Base-by-base conservation (phyloP, 257 asterid genomes). In the Solanum piurae region DNA sequence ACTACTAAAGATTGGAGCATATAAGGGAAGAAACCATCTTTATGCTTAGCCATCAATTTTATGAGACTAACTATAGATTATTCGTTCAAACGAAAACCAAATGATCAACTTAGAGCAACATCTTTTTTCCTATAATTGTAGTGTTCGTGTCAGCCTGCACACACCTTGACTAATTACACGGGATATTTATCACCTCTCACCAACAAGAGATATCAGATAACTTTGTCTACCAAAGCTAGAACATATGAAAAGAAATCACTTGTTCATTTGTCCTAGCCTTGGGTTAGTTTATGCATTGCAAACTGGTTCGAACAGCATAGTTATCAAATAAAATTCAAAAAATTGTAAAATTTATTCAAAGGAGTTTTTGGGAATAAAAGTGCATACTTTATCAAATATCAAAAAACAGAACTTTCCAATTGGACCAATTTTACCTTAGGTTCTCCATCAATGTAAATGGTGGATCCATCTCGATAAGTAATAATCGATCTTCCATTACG, bases 401-500 rank as follows among this genome's bases (percentile, higher is more conserved):
- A 44, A 20, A 60, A 60, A 74, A 37, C 16, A 37, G 18, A 37
- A 21, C 23, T 37, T 38, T 38, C 12, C 6, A 23, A 37, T 73
- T 37, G 55, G 12, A 12, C 10, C 3, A 75, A 38, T 18, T 55
- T 46, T 83, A 88, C 87, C 89, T 83, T 69, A 14, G 89, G 89
- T 52, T 88, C 89, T 49, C 89, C 87, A 11, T 88, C 89, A 46
- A 88, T 21, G 40, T 83, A 33, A 13, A 83, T 88, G 6, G 3
- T 33, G 25, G 89, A 83, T 71, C 89, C 87, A 83, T 88, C 76
- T 5, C 1, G 42, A 80, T 88, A 83, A 14, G 85, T 84, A 38
- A 88, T 25, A 2, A 88, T 44, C 1, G 89, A 88, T 52, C 87
- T 42, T 23, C 89, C 89, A 55, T 88, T 88, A 25, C 84, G 83